Conservation (phyloP, 1,139 yeast species). For the Sugiyamaella castrensis region DNA sequence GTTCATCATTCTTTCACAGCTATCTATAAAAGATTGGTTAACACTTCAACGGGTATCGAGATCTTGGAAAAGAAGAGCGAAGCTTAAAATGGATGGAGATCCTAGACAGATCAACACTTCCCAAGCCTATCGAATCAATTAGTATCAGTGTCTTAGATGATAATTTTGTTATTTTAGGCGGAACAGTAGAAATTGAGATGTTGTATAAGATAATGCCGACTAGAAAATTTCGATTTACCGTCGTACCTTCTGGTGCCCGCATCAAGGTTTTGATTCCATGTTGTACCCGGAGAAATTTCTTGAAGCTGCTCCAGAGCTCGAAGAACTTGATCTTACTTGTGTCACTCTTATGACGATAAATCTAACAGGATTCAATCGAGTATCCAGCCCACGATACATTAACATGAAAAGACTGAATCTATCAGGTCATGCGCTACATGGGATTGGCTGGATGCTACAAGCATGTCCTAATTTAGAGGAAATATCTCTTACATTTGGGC, state of each 20-base stretch:
- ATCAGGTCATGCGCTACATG: background rate
- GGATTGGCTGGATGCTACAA: no score
- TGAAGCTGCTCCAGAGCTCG: background rate
- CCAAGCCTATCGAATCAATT: background rate
- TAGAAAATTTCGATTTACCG: background rate
- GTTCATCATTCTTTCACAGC: background rate
- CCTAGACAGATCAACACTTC: background rate
- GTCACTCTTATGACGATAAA: background rate
- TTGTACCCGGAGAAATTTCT: background rate
- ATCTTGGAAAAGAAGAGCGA: background rate
- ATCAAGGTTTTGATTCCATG: background rate
- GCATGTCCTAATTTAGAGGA: no score
- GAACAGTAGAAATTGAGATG: background rate
- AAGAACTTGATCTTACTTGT: conserved; percentile 1
- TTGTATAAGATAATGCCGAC: background rate
- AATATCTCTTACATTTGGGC: no score
- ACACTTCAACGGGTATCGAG: conserved; percentile 3
- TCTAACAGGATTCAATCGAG: no score
- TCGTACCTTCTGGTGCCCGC: background rate
- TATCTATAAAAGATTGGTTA: conserved; percentile 4
- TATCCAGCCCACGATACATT: no score
- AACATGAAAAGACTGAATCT: background rate
- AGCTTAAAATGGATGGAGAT: background rate
- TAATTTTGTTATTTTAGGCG: background rate
- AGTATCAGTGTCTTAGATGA: background rate